Evolutionary conservation across 495 filamentous ascomycete species (phyloP), one percentile per base, ranked within the genome.

Genomic region (Hypoxylon rickii): DNA sequence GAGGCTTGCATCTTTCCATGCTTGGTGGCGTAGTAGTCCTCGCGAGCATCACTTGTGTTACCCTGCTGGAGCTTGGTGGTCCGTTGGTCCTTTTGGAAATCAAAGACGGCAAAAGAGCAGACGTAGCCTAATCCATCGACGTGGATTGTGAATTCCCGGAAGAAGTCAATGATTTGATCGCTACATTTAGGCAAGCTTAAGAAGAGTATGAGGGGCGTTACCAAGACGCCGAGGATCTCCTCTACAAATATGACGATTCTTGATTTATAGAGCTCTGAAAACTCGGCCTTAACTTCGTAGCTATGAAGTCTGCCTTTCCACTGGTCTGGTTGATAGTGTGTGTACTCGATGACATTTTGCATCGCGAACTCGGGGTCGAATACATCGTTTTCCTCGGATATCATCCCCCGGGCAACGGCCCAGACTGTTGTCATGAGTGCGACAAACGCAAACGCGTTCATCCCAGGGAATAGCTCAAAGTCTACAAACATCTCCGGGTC

Each of bases 1-100:
- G 94, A 97, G 13, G 90, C 89, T 17, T 93, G 83, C 92, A 98
- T 96, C 78, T 98, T 98, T 55, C 90, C 89, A 63, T 97, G 90
- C 65, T 96, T 97, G 42, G 91, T 89, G 2, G 89, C 85, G 65
- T 92, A 97, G 70, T 97, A 97, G 57, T 97, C 92, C 20, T 92
- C 89, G 2, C 93, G 85, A 6, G 89, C 80, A 65, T 89, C 92
- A 24, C 70, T 73, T 7, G 41, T 37, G 24, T 61, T 61, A 32
- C 61, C 71, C 12, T 65, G 65, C 36, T 64, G 66, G 42, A 60
- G 71, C 19, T 75, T 71, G 18, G 74, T 75, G 44, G 77, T 84
- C 50, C 86, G 86, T 13, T 81, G 75, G 19, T 86, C 89, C 63
- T 88, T 92, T 69, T 96, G 89, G 77, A 97, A 98, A 58, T 96